These are phyloP conservation scores for Thelonectria blattea DNA, from an alignment of 2,329 filamentous ascomycete species.

Conservation along the genomic window DNA sequence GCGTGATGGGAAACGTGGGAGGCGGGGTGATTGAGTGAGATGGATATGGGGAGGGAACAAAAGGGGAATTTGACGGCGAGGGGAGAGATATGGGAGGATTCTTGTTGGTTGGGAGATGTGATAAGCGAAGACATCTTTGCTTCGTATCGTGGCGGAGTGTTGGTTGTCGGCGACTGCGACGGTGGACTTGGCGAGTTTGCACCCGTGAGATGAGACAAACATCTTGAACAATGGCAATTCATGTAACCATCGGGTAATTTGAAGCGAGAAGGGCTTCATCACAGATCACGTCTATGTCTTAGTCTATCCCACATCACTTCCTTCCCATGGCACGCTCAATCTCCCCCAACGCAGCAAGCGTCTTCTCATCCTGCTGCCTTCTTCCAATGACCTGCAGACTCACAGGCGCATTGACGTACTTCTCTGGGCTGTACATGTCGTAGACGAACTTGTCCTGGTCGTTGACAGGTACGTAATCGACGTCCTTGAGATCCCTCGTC, in stretches of 20 bases:
- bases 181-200: too few species aligned
- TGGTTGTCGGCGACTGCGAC: too few species aligned
- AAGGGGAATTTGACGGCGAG: background rate
- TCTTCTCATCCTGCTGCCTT: slow-evolving; percentile 42
- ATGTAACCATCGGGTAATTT: too few species aligned
- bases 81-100: background rate
- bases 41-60: too few species aligned
- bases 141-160: background rate
- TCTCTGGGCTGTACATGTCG: slow-evolving; percentile 38
- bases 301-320: slow-evolving; percentile 9
- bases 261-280: too few species aligned
- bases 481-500: slow-evolving; percentile 33
- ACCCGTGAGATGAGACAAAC: too few species aligned
- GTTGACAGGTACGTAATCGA: slow-evolving; percentile 37
- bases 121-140: background rate
- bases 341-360: slow-evolving; percentile 35
- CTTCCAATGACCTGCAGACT: slow-evolving; percentile 39
- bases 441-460: slow-evolving; percentile 38
- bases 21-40: background rate
- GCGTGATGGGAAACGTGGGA: background rate
- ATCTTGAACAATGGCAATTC: too few species aligned
- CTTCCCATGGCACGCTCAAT: slow-evolving; percentile 36
- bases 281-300: background rate
- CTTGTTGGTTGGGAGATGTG: background rate
- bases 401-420: slow-evolving; percentile 35